Evolutionary conservation across 2,329 filamentous ascomycete genomes (phyloP).

Genomic region (Aureobasidium sp.): DNA sequence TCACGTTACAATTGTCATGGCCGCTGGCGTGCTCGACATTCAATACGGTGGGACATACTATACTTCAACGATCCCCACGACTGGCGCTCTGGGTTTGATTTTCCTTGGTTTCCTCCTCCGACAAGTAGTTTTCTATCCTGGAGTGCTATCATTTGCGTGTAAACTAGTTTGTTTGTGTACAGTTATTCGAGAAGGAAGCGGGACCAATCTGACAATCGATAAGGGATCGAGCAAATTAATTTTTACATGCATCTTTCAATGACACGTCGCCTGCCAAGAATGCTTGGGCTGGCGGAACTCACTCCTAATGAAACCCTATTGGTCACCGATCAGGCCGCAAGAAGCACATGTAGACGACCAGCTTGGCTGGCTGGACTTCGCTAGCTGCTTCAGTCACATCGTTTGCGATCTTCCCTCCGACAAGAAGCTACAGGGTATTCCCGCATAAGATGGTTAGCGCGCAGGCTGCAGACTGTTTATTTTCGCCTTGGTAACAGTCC

Average conservation of each 20-base stretch:
- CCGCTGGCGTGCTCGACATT: conserved; percentile 4
- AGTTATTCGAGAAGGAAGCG: neutral
- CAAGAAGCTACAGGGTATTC: too few relatives aligned
- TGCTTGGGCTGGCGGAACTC: neutral
- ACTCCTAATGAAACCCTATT: neutral
- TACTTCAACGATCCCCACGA: neutral
- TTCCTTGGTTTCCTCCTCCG: neutral
- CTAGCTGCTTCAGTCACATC: neutral
- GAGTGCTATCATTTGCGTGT: neutral
- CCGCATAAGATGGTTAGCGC: too few relatives aligned
- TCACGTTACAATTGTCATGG: neutral
- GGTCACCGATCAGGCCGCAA: neutral
- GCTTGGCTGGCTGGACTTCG: neutral
- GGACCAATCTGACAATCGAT: neutral
- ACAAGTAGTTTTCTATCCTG: neutral
- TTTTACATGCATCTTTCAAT: neutral
- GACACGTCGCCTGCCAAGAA: neutral
- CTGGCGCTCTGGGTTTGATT: neutral
- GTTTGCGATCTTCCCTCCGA: neutral
- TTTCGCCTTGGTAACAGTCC: too few relatives aligned
- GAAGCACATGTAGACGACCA: neutral
- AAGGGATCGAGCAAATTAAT: neutral
- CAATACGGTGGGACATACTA: neutral
- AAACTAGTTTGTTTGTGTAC: neutral
- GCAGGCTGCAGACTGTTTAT: too few relatives aligned